Evolutionary conservation across 2,329 filamentous ascomycete species (phyloP).

Genomic region (Neonectria coccinea): DNA sequence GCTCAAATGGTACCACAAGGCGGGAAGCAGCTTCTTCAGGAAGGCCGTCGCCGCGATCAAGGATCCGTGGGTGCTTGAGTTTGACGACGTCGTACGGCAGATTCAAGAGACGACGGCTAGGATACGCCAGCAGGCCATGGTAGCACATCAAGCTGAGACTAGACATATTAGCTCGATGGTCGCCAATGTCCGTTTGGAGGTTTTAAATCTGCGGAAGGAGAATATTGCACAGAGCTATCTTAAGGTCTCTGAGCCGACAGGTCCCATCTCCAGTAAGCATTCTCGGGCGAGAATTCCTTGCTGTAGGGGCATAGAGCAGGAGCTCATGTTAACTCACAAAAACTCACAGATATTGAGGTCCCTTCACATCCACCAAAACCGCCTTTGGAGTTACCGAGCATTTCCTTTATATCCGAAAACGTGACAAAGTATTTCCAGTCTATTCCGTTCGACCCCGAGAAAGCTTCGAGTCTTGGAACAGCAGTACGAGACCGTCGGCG

Average conservation of each 20-base stretch:
- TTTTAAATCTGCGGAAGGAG: constrained; percentile 11
- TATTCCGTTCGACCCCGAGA: constrained; percentile 14
- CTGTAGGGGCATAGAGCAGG: neutral
- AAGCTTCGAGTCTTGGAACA: constrained; percentile 13
- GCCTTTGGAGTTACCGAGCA: neutral
- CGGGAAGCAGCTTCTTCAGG: constrained; percentile 5
- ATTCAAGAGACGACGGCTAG: constrained; percentile 16
- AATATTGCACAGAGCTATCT: neutral
- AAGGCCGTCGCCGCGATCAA: constrained; percentile 20
- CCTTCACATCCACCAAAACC: neutral
- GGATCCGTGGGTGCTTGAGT: constrained; percentile 23
- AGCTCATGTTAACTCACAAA: neutral
- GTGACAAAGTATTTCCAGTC: constrained; percentile 21
- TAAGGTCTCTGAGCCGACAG: neutral
- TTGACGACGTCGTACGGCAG: constrained; percentile 27
- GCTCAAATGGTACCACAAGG: constrained; percentile 21
- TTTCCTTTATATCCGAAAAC: constrained; percentile 6
- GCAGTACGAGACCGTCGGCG: constrained; percentile 19
- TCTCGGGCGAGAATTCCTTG: too few species aligned
- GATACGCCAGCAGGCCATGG: constrained; percentile 19
- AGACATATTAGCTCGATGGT: constrained; percentile 15
- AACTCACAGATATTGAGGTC: neutral
- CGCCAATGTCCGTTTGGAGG: constrained; percentile 11
- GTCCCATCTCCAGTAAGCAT: neutral
- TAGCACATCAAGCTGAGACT: constrained; percentile 31